Base-by-base conservation (phyloP, 2,329 filamentous ascomycete genomes). In the Colletotrichum costaricense region DNA sequence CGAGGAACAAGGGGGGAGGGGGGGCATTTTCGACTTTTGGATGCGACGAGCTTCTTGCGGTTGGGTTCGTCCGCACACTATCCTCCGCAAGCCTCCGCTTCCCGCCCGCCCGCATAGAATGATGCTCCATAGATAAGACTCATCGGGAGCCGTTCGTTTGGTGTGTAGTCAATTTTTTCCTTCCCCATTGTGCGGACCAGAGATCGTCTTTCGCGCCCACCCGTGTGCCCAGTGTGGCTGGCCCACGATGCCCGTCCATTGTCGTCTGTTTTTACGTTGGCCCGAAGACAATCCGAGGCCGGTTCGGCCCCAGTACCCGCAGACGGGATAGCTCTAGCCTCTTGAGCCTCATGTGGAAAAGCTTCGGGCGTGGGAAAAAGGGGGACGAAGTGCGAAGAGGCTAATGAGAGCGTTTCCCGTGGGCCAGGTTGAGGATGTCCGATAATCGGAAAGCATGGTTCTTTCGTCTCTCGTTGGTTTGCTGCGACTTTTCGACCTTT, bases 41-140 rank as follows among this genome's bases (percentile, higher is more conserved):
- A 49, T 49, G 42, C 42, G 38, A 42, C 58, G 54, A 67, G 60
- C 63, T 49, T 49, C 30, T 64, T 73, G 46, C 28, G 52, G 70
- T 60, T 65, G 46, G 67, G 70, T 69, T 64, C 69, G 58, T 72
- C 70, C 55, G 71, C 60, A 12, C 33, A 35, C 33, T 35, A 35
- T 35, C 33, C 33, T 65, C 63, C 63, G 52, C 63, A 35, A 38
- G 62, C 33, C 33, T 56, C 52, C 49, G 65, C 59, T 69, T 69
- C 52, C 58, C 54, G 57, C 54, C 33, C 49, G 16, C 49, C 26
- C 12, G 52, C 55, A 28, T n/a, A n/a, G 42, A 2, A 42, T 49
- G 55, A 42, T 49, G 55, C 71, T 71, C 71, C 67, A 66, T 70
- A 73, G 71, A 73, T 73, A 73, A 73, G 71, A 65, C 24, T 35